A percentile compares a stretch with the other conserved stretches of the same genome.
Conservation (phyloP, 108 stramenopile genomes). For the Tribonema minus region DNA sequence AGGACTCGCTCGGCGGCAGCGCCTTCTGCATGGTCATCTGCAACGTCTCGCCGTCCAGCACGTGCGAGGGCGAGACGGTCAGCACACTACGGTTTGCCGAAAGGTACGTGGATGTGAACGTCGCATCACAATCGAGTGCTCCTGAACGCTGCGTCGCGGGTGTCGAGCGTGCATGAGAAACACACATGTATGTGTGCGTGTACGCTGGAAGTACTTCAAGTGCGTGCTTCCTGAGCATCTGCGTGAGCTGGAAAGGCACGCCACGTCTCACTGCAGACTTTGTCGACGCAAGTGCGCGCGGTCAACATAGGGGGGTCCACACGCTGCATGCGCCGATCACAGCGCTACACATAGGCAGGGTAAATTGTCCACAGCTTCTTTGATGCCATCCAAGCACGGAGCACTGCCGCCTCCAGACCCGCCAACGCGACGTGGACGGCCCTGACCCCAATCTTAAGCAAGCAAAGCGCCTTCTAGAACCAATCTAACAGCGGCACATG, state of each 20-base stretch:
- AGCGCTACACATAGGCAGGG: too few relatives aligned
- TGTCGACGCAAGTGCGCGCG: too few relatives aligned
- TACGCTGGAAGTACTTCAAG: neutral
- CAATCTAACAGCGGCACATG: too few relatives aligned
- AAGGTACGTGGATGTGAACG: neutral
- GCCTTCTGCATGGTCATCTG: constrained; percentile 37
- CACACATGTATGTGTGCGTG: neutral
- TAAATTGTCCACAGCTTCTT: too few relatives aligned
- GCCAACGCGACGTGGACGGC: neutral
- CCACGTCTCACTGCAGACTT: too few relatives aligned
- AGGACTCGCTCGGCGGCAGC: constrained; percentile 45
- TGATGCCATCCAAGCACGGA: too few relatives aligned
- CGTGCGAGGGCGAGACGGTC: constrained; percentile 23
- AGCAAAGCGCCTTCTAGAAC: too few relatives aligned
- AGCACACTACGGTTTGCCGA: constrained; percentile 44
- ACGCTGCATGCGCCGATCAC: too few relatives aligned
- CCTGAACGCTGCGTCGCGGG: neutral
- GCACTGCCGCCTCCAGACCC: too few relatives aligned
- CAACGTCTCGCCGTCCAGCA: constrained; percentile 19
- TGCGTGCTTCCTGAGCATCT: neutral
- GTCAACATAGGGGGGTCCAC: too few relatives aligned
- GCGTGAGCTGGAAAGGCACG: too few relatives aligned
- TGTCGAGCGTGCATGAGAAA: neutral
- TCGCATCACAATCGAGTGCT: neutral
- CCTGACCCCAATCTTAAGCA: too few relatives aligned